These are phyloP conservation scores for Diaporthe ilicicola DNA, from an alignment of 2,329 filamentous ascomycete genomes.

Conservation along the genomic window DNA sequence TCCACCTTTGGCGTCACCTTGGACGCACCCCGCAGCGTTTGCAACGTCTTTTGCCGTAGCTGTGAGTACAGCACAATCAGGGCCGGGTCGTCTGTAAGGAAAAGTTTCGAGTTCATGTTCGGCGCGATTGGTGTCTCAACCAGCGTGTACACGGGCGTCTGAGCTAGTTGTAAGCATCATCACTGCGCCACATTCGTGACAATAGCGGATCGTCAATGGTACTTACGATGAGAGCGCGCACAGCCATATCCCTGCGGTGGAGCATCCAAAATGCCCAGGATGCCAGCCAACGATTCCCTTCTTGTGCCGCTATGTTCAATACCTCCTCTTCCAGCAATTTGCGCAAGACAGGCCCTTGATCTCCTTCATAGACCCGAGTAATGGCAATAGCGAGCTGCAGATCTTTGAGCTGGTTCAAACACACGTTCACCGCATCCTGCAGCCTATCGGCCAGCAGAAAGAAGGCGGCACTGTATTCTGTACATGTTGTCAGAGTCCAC, in stretches of 20 bases:
- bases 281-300: conserved; percentile 92
- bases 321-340: conserved; percentile 83
- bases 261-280: conserved; percentile 98
- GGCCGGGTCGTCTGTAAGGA: conserved; percentile 89
- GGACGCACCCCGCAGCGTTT: conserved; percentile 85
- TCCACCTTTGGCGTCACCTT: conserved; percentile 82
- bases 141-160: conserved; percentile 82
- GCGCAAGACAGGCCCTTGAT: conserved; percentile 76
- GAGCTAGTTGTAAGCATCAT: conserved; percentile 4
- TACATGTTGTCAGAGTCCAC: conserved; percentile 52
- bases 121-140: conserved; percentile 74
- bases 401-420: conserved; percentile 87
- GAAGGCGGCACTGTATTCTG: conserved; percentile 94
- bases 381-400: conserved; percentile 90
- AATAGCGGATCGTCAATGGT: too few relatives aligned
- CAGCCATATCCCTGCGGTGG: conserved; percentile 81
- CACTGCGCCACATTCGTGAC: background rate
- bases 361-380: conserved; percentile 86
- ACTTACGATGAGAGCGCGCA: conserved; percentile 81
- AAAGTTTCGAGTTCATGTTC: conserved; percentile 78
- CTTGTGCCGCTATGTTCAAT: conserved; percentile 76
- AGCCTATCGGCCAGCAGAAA: conserved; percentile 90
- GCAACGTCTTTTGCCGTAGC: conserved; percentile 80
- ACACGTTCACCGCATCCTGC: conserved; percentile 85
- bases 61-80: conserved; percentile 88